Evolutionary conservation across 108 stramenopile genomes (phyloP).

Genomic region (Cyclotella sp.): DNA sequence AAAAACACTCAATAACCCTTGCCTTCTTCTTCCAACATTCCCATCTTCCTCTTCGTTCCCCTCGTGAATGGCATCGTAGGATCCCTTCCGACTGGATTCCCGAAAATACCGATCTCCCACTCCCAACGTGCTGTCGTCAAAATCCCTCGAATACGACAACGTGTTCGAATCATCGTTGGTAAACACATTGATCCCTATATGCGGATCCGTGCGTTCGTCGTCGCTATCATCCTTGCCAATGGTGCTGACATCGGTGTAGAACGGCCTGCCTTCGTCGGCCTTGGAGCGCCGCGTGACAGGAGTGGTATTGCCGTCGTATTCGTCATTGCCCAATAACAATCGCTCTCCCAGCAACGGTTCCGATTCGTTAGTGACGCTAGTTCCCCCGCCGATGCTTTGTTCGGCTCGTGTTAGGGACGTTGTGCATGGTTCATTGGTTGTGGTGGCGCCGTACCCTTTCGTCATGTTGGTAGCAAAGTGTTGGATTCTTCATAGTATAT

Average conservation of each 20-base stretch:
- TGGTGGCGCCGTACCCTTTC: neutral
- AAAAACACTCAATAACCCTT: neutral
- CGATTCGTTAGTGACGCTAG: constrained; percentile 23
- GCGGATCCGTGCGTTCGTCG: constrained; percentile 17
- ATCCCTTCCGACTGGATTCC: neutral
- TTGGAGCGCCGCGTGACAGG: neutral
- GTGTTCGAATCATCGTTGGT: constrained; percentile 23
- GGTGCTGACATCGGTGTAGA: constrained; percentile 25
- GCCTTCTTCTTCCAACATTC: neutral
- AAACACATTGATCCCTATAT: constrained; percentile 26
- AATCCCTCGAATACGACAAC: constrained; percentile 41
- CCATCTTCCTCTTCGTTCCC: neutral
- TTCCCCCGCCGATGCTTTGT: constrained; percentile 25
- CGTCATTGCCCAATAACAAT: constrained; percentile 18
- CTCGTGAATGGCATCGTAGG: neutral
- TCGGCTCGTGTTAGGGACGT: constrained; percentile 4
- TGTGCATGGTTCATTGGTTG: constrained; percentile 11
- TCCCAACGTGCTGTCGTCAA: constrained; percentile 30
- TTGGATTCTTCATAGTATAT: constrained; percentile 15
- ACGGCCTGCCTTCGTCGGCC: neutral
- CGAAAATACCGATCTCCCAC: constrained; percentile 24
- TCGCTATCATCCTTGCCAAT: constrained; percentile 26
- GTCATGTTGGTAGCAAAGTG: neutral
- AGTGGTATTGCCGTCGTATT: neutral
- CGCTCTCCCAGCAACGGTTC: constrained; percentile 36